A percentile compares a stretch with the other conserved stretches of the same genome.
These are phyloP conservation scores for Trichaptum fuscoviolaceum DNA, from an alignment of 768 basidiomycete species.

Conservation along the genomic window DNA sequence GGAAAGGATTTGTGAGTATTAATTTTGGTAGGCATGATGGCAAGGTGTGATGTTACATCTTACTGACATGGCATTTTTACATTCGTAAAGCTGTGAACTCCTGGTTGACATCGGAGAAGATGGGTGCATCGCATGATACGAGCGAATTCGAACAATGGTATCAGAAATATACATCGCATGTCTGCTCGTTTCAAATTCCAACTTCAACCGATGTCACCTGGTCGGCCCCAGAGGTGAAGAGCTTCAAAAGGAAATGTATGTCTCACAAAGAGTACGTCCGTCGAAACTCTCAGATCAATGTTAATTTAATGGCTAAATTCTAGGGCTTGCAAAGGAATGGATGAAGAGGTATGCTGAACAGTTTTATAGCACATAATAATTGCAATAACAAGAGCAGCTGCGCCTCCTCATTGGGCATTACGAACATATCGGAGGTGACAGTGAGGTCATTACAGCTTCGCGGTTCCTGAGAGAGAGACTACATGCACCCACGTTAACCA, in stretches of 20 bases:
- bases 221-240: not conserved
- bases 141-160: not conserved
- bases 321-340: not conserved
- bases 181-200: not conserved
- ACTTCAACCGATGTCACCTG: not conserved
- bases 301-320: too few relatives aligned
- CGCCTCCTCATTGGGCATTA: not conserved
- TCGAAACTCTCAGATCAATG: not conserved
- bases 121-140: too few relatives aligned
- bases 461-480: not conserved
- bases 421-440: not conserved
- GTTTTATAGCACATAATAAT: not conserved
- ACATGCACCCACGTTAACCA: not conserved
- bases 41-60: not conserved
- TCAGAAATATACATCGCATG: not conserved
- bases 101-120: not conserved
- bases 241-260: not conserved
- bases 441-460: not conserved
- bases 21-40: not conserved
- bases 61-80: not conserved
- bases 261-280: not conserved
- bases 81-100: not conserved
- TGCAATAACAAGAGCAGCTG: not conserved
- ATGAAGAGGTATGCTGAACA: not conserved
- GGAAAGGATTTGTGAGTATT: not conserved